These are phyloP conservation scores for Verticillium isaacii DNA, from an alignment of 2,329 filamentous ascomycete species.

Conservation along the genomic window DNA sequence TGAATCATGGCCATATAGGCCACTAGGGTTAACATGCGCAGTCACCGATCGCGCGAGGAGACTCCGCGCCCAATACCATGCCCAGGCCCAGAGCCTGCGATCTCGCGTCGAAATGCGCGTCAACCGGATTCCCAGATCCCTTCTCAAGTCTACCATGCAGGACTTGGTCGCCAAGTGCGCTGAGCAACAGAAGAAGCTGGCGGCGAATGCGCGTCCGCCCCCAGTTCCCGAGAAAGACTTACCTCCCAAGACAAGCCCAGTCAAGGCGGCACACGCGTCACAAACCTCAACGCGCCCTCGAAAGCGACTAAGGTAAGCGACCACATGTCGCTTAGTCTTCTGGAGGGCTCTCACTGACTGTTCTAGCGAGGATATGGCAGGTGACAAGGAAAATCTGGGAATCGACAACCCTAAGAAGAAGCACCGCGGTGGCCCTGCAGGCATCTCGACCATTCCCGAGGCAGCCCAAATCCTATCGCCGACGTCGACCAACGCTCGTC, in stretches of 20 bases:
- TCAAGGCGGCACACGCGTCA: constrained; percentile 25
- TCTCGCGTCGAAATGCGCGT: constrained; percentile 88
- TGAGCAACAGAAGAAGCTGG: constrained; percentile 34
- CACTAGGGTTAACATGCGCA: constrained; percentile 30
- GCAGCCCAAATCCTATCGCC: constrained; percentile 69
- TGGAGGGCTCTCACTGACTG: constrained; percentile 14
- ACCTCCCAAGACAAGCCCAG: constrained; percentile 26
- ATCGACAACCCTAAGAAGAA: constrained; percentile 68
- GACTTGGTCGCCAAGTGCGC: constrained; percentile 60
- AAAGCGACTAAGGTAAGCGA: constrained; percentile 49
- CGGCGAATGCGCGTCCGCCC: constrained; percentile 29
- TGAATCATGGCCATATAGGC: background rate
- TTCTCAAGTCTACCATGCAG: constrained; percentile 77
- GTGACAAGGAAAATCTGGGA: constrained; percentile 74
- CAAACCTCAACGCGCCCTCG: constrained; percentile 19
- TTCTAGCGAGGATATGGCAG: constrained; percentile 56
- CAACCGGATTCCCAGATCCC: constrained; percentile 78
- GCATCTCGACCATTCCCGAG: constrained; percentile 33
- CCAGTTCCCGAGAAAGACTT: constrained; percentile 47
- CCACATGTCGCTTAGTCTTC: constrained; percentile 3
- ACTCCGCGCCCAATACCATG: constrained; percentile 80
- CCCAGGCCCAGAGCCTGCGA: constrained; percentile 80
- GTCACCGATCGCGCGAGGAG: constrained; percentile 85
- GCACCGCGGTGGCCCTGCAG: constrained; percentile 39
- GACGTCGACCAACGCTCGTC: constrained; percentile 74